Conservation (phyloP, 2,329 filamentous ascomycete species). For the Diaporthe amygdali region DNA sequence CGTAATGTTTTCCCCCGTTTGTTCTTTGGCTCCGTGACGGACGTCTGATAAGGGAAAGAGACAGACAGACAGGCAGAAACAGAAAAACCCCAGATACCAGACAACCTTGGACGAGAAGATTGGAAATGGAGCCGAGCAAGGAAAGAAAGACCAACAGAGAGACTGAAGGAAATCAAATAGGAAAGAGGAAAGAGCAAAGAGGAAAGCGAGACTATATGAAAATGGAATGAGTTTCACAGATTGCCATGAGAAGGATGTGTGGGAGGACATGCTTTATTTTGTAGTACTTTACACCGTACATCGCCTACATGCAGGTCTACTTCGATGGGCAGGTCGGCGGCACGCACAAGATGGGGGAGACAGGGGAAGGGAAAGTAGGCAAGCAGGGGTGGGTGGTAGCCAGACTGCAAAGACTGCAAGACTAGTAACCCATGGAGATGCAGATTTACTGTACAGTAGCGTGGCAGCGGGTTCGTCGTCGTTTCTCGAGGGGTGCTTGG, state of each 20-base stretch:
- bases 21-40: background rate
- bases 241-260: background rate
- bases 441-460: background rate
- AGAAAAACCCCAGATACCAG: conserved; percentile 15
- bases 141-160: conserved; percentile 21
- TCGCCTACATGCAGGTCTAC: conserved; percentile 3
- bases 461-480: too few species aligned
- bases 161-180: conserved; percentile 16
- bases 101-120: conserved; percentile 19
- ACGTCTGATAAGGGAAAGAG: conserved; percentile 2
- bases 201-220: conserved; percentile 11
- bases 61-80: conserved; percentile 1
- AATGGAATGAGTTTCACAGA: conserved; percentile 20
- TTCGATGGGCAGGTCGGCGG: conserved; percentile 19
- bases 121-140: conserved; percentile 15
- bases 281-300: conserved; percentile 6
- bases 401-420: too few species aligned
- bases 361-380: background rate
- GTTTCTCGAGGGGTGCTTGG: too few species aligned
- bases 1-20: background rate
- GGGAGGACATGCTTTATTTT: conserved; percentile 14
- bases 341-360: conserved; percentile 3
- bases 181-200: conserved; percentile 1
- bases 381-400: too few species aligned
- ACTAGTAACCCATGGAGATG: background rate